Evolutionary conservation across 345 rosid species (phyloP), one percentile per base, ranked within the genome.

Genomic region (Streptanthus diversifolius): DNA sequence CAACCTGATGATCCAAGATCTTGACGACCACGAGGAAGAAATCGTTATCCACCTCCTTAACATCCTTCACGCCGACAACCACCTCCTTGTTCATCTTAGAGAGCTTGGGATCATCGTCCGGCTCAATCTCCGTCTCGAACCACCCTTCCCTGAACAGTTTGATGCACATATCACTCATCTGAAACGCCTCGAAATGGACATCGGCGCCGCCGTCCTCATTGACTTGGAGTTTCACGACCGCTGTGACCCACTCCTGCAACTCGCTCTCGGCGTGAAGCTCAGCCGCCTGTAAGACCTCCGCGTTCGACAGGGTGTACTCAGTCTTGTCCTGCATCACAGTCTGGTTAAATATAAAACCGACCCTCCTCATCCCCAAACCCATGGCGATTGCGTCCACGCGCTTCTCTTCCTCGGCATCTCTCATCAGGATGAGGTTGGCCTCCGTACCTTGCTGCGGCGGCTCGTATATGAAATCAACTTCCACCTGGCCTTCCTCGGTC

Each of bases 111-210:
- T 91, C 97, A 70, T 71, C 88, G 51, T 85, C 87, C 29, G 83
- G 66, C 5, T 62, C 79, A 32, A 88, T 81, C 73, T 87, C 93
- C 0, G 83, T 83, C 70, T 82, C 92, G 4, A 91, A 87, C 96
- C 97, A 89, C 7, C 82, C 90, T 63, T 93, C 96, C 80, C 73
- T 89, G 35, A 87, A 86, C 83, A 93, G 55, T 86, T 86, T 86
- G 61, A 89, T 74, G 29, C 96, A 95, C 85, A 88, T 84, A 78
- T 91, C 97, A 78, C 99, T 95, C 93, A 95, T 88, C 83, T 95
- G 97, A 80, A 95, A 95, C 37, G 95, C 95, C 84, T 95, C 97
- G 6, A 95, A 95, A 56, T 95, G 99, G 51, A 91, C 92, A 70
- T 92, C 95, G 0, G 96, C 91, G 11, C 64, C 90, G 7, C 93